These are phyloP conservation scores for Boeremia exigua DNA, from an alignment of 2,329 filamentous ascomycete species.

Conservation along the genomic window DNA sequence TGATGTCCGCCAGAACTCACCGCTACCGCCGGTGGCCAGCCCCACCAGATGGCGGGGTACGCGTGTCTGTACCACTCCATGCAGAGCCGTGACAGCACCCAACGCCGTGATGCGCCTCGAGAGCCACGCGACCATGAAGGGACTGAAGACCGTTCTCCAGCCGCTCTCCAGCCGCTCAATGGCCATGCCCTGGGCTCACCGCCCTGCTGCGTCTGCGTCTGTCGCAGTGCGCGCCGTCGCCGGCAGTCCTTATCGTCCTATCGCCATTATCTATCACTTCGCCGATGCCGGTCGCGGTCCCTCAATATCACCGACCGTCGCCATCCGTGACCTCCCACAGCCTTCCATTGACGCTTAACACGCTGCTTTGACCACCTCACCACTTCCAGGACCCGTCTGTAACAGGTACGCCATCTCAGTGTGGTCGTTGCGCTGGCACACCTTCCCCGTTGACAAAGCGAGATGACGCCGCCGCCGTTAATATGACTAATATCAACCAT, in stretches of 20 bases:
- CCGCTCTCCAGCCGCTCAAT: not conserved
- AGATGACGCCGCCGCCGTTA: slow-evolving; percentile 13
- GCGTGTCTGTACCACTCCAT: not conserved
- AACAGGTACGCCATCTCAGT: slow-evolving; percentile 7
- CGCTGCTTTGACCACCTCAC: not conserved
- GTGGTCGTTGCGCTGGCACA: slow-evolving; percentile 8
- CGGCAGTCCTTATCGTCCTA: slow-evolving; percentile 36
- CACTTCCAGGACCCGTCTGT: not conserved
- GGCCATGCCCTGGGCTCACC: too few relatives aligned
- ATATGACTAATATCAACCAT: slow-evolving; percentile 20
- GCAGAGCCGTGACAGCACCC: not conserved
- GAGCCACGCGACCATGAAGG: slow-evolving; percentile 1
- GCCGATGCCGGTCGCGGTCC: slow-evolving; percentile 40
- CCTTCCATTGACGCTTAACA: slow-evolving; percentile 13
- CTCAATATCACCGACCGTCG: slow-evolving; percentile 13
- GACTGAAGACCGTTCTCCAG: not conserved
- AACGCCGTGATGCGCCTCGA: not conserved
- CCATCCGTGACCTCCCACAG: slow-evolving; percentile 21
- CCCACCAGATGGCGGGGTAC: slow-evolving; percentile 34
- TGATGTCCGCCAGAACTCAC: slow-evolving; percentile 21
- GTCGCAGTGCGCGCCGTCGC: slow-evolving; percentile 10
- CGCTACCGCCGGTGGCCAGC: not conserved
- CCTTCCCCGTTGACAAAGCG: slow-evolving; percentile 18
- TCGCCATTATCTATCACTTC: slow-evolving; percentile 25
- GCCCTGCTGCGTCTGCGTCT: slow-evolving; percentile 1